Base-by-base conservation (phyloP, 371 early-diverging fungal genomes). In the Mortierella sp. region DNA sequence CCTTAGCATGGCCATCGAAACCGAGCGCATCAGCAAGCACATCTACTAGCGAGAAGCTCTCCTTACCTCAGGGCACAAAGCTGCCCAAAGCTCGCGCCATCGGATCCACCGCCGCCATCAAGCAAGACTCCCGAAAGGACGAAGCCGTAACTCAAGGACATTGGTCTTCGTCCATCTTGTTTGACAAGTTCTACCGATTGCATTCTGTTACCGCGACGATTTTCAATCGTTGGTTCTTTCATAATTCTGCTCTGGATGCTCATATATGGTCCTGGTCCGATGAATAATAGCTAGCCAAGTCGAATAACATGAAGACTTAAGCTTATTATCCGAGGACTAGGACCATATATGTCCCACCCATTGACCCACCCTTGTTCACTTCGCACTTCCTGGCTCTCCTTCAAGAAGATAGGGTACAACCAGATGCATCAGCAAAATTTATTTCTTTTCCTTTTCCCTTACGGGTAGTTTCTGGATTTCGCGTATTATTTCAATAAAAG, bases 261-360 rank as follows among this genome's bases (percentile, higher is more conserved):
- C 62, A 60, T 60, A 51, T 60, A 60, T 60, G 52, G 60, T 51
- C 51, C 60, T 43, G 60, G 50, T 32, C 44, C 24, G 42, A 59
- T 8, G 60, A 51, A 60, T 42, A 50, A 43, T 60, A 34, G 47
- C 28, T 46, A 2, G 50, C 31, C 5, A 15, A 31, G 31, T 5
- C 50, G 50, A 12, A 50, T 30, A 31, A 6, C 9, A 7, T 43
- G 43, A 6, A 14, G 37, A 34, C 37, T 34, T 0, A 34, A 34
- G 14, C 34, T 7, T 4, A 2, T 34, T 4, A 34, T 34, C 37
- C 37, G 37, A 34, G 0, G 37, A 14, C 37, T 4, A 2, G 14
- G 37, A 34, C 34, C 34, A 43, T 43, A 43, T 43, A 43, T 43
- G 43, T 43, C 43, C 43, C 43, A 21, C 43, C 43, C 43, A 17